A percentile compares a stretch with the other conserved stretches of the same genome.
phyloP scores from a whole-genome alignment of 2,329 filamentous ascomycete genomes.

The Fonsecaea nubica region DNA sequence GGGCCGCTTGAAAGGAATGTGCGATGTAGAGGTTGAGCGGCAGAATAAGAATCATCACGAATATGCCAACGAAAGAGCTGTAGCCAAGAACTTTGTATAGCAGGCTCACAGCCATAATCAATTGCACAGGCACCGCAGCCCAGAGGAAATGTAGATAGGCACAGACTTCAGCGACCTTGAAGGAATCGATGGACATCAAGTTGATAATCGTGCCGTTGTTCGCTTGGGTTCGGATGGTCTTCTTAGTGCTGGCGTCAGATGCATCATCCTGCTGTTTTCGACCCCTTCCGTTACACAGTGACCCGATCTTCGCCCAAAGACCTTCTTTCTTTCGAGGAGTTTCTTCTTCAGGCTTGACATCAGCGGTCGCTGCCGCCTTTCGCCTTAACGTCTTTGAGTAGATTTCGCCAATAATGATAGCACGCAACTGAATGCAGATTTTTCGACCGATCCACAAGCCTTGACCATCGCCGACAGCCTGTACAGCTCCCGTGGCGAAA shows the following conservation, averaged over 20 bases:
- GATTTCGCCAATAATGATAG: conserved; percentile 95
- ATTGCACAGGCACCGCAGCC: conserved; percentile 86
- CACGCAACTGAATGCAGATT: conserved; percentile 89
- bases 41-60: conserved; percentile 85
- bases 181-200: conserved; percentile 98
- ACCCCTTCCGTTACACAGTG: conserved; percentile 63
- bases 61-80: conserved; percentile 90
- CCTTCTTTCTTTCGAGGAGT: conserved; percentile 45
- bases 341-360: conserved; percentile 72
- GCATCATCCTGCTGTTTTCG: conserved; percentile 40
- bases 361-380: conserved; percentile 79
- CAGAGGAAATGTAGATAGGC: conserved; percentile 96
- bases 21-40: conserved; percentile 91
- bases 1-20: conserved; percentile 80
- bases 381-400: conserved; percentile 94
- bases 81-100: conserved; percentile 89
- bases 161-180: conserved; percentile 95
- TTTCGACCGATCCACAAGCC: conserved; percentile 92
- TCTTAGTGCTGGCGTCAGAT: conserved; percentile 37
- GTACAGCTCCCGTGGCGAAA: conserved; percentile 79
- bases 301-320: conserved; percentile 54
- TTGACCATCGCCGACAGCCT: conserved; percentile 82
- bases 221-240: conserved; percentile 71
- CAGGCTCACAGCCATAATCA: conserved; percentile 78
- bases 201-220: conserved; percentile 99